Evolutionary conservation across 108 stramenopile species (phyloP).

Genomic region (Schizochytrium sp.): DNA sequence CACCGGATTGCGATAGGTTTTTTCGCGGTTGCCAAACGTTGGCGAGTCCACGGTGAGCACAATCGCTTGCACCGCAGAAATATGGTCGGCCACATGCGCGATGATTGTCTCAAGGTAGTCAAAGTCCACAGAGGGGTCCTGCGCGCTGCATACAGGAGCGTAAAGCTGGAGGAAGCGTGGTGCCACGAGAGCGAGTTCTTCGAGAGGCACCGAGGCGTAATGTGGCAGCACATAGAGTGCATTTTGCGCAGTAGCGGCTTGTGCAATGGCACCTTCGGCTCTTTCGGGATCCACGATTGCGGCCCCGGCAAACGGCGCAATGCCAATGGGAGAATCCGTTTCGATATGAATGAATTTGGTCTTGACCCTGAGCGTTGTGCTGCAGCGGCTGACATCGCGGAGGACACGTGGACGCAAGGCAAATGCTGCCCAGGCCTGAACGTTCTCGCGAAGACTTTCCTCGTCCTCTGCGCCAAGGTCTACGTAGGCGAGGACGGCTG

Average conservation of each 20-base stretch:
- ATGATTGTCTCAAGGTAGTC: not conserved
- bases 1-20: not conserved
- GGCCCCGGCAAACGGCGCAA: not conserved
- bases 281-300: not conserved
- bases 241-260: not conserved
- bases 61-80: not conserved
- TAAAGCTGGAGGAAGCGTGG: not conserved
- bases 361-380: not conserved
- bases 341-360: not conserved
- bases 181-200: not conserved
- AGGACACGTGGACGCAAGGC: not conserved
- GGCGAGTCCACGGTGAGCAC: not conserved
- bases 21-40: not conserved
- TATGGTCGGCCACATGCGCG: not conserved
- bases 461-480: not conserved
- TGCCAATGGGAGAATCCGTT: not conserved
- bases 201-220: not conserved
- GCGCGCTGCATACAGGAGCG: not conserved
- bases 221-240: not conserved
- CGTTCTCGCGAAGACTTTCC: not conserved
- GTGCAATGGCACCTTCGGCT: not conserved
- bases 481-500: not conserved
- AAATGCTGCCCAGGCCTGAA: not conserved
- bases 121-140: not conserved
- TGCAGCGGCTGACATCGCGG: not conserved